Percentiles rank a stretch among this genome's conserved stretches.
Conservation (phyloP, 345 rosid species). For the Raphanus raphanistrum region DNA sequence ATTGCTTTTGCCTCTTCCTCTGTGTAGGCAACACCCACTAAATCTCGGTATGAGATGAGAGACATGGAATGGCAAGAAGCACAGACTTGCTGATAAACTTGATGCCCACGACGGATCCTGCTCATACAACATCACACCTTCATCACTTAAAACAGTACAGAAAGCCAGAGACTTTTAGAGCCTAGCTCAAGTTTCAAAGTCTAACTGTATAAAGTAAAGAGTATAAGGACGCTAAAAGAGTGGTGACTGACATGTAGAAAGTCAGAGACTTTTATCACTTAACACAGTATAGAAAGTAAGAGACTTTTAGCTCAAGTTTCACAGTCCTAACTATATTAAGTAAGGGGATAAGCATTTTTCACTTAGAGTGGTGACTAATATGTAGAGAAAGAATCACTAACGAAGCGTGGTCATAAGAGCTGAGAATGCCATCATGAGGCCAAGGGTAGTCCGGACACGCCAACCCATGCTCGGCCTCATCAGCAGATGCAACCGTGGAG, state of each 20-base stretch:
- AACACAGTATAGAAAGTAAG: no score
- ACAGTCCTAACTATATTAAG: no score
- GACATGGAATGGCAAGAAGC: constrained; percentile 99
- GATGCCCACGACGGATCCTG: constrained; percentile 99
- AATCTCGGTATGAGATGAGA: constrained; percentile 83
- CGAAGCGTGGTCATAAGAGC: constrained; percentile 99
- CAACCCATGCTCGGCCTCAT: constrained; percentile 98
- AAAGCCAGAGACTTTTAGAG: neutral
- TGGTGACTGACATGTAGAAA: neutral
- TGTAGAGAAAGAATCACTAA: constrained; percentile 43
- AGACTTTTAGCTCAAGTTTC: no score
- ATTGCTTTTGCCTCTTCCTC: constrained; percentile 98
- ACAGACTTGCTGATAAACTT: constrained; percentile 95
- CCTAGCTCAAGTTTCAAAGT: neutral
- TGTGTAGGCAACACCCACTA: constrained; percentile 97
- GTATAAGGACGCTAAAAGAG: neutral
- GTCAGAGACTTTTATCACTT: no score
- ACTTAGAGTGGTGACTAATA: no score
- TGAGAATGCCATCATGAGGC: constrained; percentile 97
- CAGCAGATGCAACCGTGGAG: constrained; percentile 80
- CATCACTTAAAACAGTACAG: neutral
- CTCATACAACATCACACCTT: constrained; percentile 31
- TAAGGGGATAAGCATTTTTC: no score
- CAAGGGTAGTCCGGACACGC: constrained; percentile 86
- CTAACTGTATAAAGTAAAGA: neutral